These are phyloP conservation scores for Ceratocystis lukuohia DNA, from an alignment of 2,329 filamentous ascomycete genomes.

Conservation along the genomic window DNA sequence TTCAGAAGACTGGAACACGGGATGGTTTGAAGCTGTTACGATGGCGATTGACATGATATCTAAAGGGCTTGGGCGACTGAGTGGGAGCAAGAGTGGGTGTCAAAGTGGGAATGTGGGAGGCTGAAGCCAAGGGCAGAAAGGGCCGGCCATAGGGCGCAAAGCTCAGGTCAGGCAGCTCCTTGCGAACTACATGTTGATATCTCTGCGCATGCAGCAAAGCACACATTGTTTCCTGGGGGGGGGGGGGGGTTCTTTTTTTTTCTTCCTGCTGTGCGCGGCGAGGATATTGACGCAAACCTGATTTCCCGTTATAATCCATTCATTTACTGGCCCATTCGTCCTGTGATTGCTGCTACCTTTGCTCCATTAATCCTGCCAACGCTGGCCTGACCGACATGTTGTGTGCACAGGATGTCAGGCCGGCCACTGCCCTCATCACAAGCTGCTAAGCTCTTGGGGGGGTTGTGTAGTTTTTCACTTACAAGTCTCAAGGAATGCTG, in stretches of 20 bases:
- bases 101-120: not conserved
- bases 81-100: not conserved
- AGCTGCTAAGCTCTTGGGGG: not conserved
- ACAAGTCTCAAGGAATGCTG: not conserved
- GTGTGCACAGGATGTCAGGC: not conserved
- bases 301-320: not conserved
- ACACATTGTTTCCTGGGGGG: no score
- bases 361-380: not conserved
- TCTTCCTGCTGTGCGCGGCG: no score
- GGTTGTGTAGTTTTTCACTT: not conserved
- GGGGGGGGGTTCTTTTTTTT: no score
- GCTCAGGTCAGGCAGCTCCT: not conserved
- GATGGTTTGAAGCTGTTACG: conserved; percentile 3
- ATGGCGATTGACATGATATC: conserved; percentile 6
- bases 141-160: not conserved
- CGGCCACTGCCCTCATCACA: not conserved
- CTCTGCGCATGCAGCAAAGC: not conserved
- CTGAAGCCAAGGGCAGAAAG: not conserved
- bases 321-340: not conserved
- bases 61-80: not conserved
- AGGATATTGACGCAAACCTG: not conserved
- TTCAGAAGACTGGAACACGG: not conserved
- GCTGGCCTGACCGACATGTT: not conserved
- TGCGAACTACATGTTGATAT: not conserved
- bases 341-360: not conserved